Percentiles rank a stretch among this genome's conserved stretches.
Conservation (phyloP, 2,329 filamentous ascomycete species). For the Aspergillus sp. region DNA sequence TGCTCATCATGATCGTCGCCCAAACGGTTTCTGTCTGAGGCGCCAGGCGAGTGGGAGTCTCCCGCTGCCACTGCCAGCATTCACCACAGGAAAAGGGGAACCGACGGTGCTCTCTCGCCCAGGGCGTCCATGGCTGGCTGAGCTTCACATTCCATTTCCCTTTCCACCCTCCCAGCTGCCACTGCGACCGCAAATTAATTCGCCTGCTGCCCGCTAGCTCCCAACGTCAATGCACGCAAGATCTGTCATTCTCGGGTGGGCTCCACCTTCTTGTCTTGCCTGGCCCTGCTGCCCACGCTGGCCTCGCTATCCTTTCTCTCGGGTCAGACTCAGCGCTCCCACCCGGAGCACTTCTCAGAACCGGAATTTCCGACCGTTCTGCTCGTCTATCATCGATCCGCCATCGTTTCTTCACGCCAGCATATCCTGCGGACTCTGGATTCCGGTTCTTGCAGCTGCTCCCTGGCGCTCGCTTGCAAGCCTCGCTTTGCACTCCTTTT, state of each 20-base stretch:
- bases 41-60: neutral
- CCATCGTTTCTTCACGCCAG: no score
- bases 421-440: no score
- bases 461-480: no score
- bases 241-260: constrained; percentile 16
- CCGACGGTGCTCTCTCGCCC: neutral
- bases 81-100: neutral
- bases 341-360: no score
- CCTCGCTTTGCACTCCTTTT: no score
- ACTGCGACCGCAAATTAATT: no score
- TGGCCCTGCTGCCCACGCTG: neutral
- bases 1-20: constrained; percentile 24
- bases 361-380: no score
- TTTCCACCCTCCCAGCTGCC: neutral
- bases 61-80: no score
- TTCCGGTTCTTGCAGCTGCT: no score
- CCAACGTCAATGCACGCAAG: constrained; percentile 14
- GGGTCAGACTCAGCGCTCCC: constrained; percentile 1
- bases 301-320: constrained; percentile 1
- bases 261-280: constrained; percentile 6
- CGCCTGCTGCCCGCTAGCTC: neutral
- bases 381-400: no score
- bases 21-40: constrained; percentile 20
- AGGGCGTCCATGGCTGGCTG: constrained; percentile 8
- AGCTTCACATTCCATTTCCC: neutral